Conservation (phyloP, 1,284 basidiomycete species). For the Papiliotrema nemorosa region DNA sequence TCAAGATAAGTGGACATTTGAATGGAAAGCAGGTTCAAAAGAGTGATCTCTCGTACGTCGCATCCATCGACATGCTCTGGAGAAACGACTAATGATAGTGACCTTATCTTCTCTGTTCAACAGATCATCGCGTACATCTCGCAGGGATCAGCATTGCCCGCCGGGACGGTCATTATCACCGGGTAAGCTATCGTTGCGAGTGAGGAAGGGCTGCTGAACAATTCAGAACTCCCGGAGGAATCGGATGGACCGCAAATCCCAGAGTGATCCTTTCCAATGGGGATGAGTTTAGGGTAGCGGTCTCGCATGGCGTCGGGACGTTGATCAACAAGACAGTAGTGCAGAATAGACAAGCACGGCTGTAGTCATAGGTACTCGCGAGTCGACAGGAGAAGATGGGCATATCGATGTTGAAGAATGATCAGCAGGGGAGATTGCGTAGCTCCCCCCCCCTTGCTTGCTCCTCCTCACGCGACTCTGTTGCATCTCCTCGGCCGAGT, state of each 20-base stretch:
- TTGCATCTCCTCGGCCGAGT: too few relatives aligned
- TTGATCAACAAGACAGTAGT: constrained; percentile 49
- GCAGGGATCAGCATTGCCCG: constrained; percentile 77
- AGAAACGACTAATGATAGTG: constrained; percentile 23
- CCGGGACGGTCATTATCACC: constrained; percentile 74
- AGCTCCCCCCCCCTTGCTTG: too few relatives aligned
- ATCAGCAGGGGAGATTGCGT: too few relatives aligned
- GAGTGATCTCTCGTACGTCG: constrained; percentile 38
- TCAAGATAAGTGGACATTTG: constrained; percentile 36
- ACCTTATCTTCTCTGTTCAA: constrained; percentile 50
- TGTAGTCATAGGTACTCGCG: too few relatives aligned
- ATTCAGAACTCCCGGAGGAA: constrained; percentile 46
- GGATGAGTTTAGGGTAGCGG: constrained; percentile 47
- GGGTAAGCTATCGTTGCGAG: constrained; percentile 25
- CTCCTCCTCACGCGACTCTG: too few relatives aligned
- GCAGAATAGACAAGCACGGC: constrained; percentile 17
- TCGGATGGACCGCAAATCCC: constrained; percentile 45
- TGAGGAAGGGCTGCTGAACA: constrained; percentile 7
- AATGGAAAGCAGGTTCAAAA: constrained; percentile 47
- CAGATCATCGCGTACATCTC: constrained; percentile 65
- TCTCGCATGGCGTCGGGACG: constrained; percentile 50
- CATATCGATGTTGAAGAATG: too few relatives aligned
- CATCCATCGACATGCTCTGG: constrained; percentile 18
- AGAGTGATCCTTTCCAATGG: constrained; percentile 40
- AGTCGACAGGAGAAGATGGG: too few relatives aligned